Percentiles rank a stretch among this genome's conserved stretches.
Conservation (phyloP, 1,284 basidiomycete genomes). For the Rugosomyces carneus region DNA sequence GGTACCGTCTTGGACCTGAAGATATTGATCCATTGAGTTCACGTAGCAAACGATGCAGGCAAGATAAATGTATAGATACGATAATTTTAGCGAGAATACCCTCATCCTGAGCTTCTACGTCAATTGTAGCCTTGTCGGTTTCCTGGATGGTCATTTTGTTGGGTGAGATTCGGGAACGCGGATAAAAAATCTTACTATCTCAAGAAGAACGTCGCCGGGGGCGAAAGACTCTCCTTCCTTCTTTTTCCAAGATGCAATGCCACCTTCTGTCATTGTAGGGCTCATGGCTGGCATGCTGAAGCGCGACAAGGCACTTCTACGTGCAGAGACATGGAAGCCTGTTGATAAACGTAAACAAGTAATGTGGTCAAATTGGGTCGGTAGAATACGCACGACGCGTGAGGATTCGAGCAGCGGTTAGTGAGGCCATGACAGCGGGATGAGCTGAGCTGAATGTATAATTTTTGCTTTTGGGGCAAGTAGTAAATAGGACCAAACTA, state of each 20-base stretch:
- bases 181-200: conserved; percentile 65
- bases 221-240: conserved; percentile 89
- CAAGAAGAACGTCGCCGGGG: conserved; percentile 88
- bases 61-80: conserved; percentile 32
- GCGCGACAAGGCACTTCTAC: conserved; percentile 74
- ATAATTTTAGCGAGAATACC: conserved; percentile 93
- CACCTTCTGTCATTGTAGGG: conserved; percentile 99
- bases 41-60: too few relatives aligned
- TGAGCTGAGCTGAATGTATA: conserved; percentile 9
- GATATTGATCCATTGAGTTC: not conserved
- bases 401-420: conserved; percentile 57
- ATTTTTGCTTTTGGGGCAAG: conserved; percentile 18
- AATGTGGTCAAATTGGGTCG: not conserved
- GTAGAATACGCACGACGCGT: conserved; percentile 51
- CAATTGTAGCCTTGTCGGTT: conserved; percentile 99
- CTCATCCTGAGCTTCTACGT: conserved; percentile 97
- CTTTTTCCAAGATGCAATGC: conserved; percentile 97
- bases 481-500: conserved; percentile 20
- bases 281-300: conserved; percentile 99
- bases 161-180: conserved; percentile 1
- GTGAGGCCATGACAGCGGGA: conserved; percentile 48
- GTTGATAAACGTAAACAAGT: conserved; percentile 11
- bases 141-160: conserved; percentile 51
- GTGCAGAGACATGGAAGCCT: conserved; percentile 82
- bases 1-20: conserved; percentile 72